Percentiles rank a stretch among this genome's conserved stretches.
phyloP scores from a whole-genome alignment of 1,284 basidiomycete genomes.

The Fomitopsis palustris region DNA sequence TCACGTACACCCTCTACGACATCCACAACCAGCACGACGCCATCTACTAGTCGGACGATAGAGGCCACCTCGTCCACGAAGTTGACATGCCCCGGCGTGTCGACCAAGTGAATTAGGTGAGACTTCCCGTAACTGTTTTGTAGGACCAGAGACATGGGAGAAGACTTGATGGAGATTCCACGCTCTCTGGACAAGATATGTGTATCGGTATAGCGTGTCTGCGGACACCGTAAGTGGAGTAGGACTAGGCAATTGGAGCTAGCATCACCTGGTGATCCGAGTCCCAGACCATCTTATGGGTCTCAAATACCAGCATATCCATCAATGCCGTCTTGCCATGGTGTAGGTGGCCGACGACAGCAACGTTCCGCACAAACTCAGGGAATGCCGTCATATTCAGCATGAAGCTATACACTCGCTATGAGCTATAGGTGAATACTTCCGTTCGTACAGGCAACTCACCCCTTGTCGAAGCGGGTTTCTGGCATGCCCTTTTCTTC shows the following conservation, averaged over 20 bases:
- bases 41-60: conserved; percentile 87
- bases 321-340: conserved; percentile 97
- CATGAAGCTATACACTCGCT: conserved; percentile 64
- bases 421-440: conserved; percentile 6
- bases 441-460: conserved; percentile 25
- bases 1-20: conserved; percentile 83
- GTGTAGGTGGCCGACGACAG: conserved; percentile 93
- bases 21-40: conserved; percentile 92
- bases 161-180: conserved; percentile 94
- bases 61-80: conserved; percentile 96
- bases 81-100: conserved; percentile 98
- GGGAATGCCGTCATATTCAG: conserved; percentile 91
- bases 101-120: conserved; percentile 90
- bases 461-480: conserved; percentile 94
- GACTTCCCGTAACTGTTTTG: conserved; percentile 90
- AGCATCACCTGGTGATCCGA: conserved; percentile 76
- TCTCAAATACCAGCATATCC: conserved; percentile 97
- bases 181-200: conserved; percentile 87
- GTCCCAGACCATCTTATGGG: conserved; percentile 93
- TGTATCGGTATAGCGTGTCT: conserved; percentile 94
- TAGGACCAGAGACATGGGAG: conserved; percentile 92
- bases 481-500: conserved; percentile 93
- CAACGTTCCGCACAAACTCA: conserved; percentile 94
- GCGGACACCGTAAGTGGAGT: conserved; percentile 3
- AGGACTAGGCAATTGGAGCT: not conserved